phyloP scores from a whole-genome alignment of 768 basidiomycete genomes.

The Tricholoma hemisulphureum region DNA sequence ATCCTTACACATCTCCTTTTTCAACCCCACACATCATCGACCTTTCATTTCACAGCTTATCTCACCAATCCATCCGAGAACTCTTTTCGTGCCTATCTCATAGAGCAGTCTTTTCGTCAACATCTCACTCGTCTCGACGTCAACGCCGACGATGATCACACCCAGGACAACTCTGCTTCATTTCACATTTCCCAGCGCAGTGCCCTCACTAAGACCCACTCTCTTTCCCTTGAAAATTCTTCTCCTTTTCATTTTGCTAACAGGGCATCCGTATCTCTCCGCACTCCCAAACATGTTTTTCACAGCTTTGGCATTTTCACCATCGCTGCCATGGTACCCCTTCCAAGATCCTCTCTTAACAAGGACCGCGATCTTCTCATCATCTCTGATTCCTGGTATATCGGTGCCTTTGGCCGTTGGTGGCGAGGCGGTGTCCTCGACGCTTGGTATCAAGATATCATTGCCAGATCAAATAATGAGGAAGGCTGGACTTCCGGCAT shows the following conservation, averaged over 20 bases:
- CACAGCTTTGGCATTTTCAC: slow-evolving; percentile 86
- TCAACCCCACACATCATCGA: slow-evolving; percentile 8
- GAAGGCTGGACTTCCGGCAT: slow-evolving; percentile 80
- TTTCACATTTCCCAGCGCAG: slow-evolving; percentile 24
- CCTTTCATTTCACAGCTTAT: slow-evolving; percentile 60
- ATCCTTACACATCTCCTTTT: not conserved
- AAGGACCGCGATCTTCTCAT: slow-evolving; percentile 47
- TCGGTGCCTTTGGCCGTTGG: slow-evolving; percentile 91
- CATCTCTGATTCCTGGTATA: slow-evolving; percentile 80
- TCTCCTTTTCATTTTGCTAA: slow-evolving; percentile 84
- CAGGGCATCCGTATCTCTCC: slow-evolving; percentile 87
- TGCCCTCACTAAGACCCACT: slow-evolving; percentile 25
- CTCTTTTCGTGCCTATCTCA: slow-evolving; percentile 92
- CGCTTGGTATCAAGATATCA: slow-evolving; percentile 73
- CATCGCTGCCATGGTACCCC: slow-evolving; percentile 72
- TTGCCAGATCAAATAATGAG: slow-evolving; percentile 61
- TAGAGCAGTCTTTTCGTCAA: slow-evolving; percentile 95
- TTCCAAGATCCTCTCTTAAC: slow-evolving; percentile 38
- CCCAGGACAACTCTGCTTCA: slow-evolving; percentile 25
- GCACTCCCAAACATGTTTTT: slow-evolving; percentile 87
- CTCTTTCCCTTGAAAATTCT: slow-evolving; percentile 34
- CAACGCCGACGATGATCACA: slow-evolving; percentile 52
- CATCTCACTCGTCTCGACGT: slow-evolving; percentile 87
- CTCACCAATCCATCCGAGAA: slow-evolving; percentile 93
- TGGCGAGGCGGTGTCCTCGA: slow-evolving; percentile 83